Percentiles rank a stretch among this genome's conserved stretches.
Conservation (phyloP, 2,329 filamentous ascomycete genomes). For the Ophiostoma populinum region DNA sequence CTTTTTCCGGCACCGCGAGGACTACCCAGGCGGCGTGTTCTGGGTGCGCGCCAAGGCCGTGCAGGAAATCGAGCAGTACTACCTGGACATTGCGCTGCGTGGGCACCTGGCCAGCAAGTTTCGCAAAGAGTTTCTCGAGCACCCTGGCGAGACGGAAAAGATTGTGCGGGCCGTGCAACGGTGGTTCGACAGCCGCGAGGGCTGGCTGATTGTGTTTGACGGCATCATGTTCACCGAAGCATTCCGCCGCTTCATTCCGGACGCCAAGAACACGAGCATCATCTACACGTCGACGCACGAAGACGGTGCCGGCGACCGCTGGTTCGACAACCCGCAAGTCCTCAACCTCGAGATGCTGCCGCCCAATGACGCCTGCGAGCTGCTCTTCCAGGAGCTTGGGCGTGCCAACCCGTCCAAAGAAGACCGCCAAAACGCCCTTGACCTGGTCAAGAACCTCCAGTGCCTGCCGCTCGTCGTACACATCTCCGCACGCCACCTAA, state of each 20-base stretch:
- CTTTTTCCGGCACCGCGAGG: constrained; percentile 38
- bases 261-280: constrained; percentile 42
- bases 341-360: constrained; percentile 38
- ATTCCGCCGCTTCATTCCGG: constrained; percentile 47
- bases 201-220: constrained; percentile 53
- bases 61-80: constrained; percentile 41
- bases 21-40: constrained; percentile 50
- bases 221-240: constrained; percentile 42
- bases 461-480: constrained; percentile 52
- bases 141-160: constrained; percentile 20
- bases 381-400: constrained; percentile 45
- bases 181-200: constrained; percentile 43
- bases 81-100: constrained; percentile 47
- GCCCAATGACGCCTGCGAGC: constrained; percentile 37
- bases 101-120: no score
- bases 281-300: constrained; percentile 52
- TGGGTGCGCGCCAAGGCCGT: constrained; percentile 49
- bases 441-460: constrained; percentile 46
- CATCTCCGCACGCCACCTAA: constrained; percentile 44
- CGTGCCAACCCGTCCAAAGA: constrained; percentile 35
- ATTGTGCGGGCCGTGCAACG: constrained; percentile 39
- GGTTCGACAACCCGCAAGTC: constrained; percentile 39
- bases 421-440: constrained; percentile 37
- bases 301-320: constrained; percentile 34
- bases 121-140: no score